phyloP scores from a whole-genome alignment of 305 asterid species.

The Fraxinus sp. region DNA sequence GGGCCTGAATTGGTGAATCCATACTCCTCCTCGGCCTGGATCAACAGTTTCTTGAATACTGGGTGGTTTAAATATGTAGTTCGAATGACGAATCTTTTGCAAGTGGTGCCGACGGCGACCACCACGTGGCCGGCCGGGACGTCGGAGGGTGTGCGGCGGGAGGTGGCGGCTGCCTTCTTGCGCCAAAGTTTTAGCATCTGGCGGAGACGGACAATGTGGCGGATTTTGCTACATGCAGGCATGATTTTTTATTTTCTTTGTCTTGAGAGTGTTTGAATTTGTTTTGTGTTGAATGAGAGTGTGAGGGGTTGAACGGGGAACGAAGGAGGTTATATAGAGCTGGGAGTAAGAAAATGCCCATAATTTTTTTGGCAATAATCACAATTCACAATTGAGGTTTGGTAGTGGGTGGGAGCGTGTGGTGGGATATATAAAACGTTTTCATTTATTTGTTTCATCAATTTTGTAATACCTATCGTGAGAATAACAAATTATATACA shows the following conservation, averaged over 20 bases:
- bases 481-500: not conserved
- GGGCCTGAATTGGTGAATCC: constrained; percentile 79
- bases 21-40: constrained; percentile 77
- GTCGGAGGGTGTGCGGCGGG: constrained; percentile 46
- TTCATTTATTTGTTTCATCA: not conserved
- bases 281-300: too few relatives aligned
- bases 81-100: constrained; percentile 58
- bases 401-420: not conserved
- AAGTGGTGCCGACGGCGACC: constrained; percentile 55
- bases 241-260: constrained; percentile 27
- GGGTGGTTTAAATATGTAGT: constrained; percentile 75
- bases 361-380: constrained; percentile 26
- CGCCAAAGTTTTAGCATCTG: constrained; percentile 86
- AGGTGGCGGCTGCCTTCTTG: constrained; percentile 55
- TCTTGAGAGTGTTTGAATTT: not conserved
- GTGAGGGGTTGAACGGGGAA: not conserved
- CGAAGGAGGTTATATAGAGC: constrained; percentile 41
- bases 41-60: constrained; percentile 53
- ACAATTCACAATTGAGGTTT: constrained; percentile 36
- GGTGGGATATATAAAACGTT: not conserved
- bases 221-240: constrained; percentile 84
- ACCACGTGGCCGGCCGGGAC: constrained; percentile 88
- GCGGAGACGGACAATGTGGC: constrained; percentile 72
- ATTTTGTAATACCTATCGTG: not conserved
- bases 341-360: constrained; percentile 10